These are phyloP conservation scores for Furcasterigmium sp. DNA, from an alignment of 2,329 filamentous ascomycete genomes.

Conservation along the genomic window DNA sequence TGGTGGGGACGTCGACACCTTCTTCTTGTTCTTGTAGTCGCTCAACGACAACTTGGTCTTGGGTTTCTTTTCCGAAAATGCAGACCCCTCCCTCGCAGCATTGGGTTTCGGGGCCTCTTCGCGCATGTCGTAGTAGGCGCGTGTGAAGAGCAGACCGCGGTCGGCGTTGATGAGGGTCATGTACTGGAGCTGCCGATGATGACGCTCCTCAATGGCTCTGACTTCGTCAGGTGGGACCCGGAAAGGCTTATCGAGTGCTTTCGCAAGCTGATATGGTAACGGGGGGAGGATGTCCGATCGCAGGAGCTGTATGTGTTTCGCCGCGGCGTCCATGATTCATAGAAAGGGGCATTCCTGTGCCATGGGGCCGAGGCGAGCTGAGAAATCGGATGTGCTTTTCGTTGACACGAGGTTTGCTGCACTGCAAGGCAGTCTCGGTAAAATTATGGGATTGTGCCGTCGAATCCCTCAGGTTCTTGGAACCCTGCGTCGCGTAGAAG, in stretches of 20 bases:
- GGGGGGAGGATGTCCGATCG: slow-evolving; percentile 46
- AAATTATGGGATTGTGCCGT: no score
- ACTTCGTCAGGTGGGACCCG: slow-evolving; percentile 33
- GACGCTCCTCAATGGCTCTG: slow-evolving; percentile 41
- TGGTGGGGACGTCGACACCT: slow-evolving; percentile 13
- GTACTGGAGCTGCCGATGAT: slow-evolving; percentile 47
- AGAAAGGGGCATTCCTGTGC: slow-evolving; percentile 17
- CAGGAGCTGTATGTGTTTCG: slow-evolving; percentile 49
- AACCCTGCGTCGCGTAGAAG: no score
- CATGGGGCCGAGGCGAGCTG: background rate
- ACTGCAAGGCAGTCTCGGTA: no score
- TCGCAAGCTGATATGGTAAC: slow-evolving; percentile 47
- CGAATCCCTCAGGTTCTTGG: no score
- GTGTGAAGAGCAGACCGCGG: slow-evolving; percentile 51
- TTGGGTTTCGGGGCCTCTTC: slow-evolving; percentile 41
- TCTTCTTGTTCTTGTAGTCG: slow-evolving; percentile 52
- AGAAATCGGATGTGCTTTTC: background rate
- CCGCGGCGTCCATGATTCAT: slow-evolving; percentile 54
- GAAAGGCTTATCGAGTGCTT: slow-evolving; percentile 42
- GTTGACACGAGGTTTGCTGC: no score
- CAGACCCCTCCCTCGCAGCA: slow-evolving; percentile 32
- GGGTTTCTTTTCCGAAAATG: slow-evolving; percentile 41
- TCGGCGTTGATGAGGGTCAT: slow-evolving; percentile 53
- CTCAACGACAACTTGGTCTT: slow-evolving; percentile 48
- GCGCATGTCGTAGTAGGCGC: slow-evolving; percentile 52